Evolutionary conservation across 768 basidiomycete species (phyloP), one percentile per base, ranked within the genome.

Genomic region (Agrocybe praecox): DNA sequence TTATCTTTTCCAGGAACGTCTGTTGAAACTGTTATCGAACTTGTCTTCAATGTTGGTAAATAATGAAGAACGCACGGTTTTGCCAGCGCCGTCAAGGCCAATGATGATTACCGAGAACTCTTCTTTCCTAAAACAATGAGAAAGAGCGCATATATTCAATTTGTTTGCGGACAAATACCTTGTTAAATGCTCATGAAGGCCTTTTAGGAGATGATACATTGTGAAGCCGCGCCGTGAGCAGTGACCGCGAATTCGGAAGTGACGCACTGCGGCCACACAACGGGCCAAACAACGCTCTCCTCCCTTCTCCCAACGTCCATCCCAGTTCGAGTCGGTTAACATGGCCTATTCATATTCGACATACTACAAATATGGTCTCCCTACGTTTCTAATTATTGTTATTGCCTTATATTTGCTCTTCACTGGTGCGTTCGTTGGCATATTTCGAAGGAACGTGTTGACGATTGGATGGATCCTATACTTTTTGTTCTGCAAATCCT

Each of bases 91-190:
- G 70, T 94, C 94, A 17, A 95, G 82, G 11, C 96, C 96, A 52
- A 98, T 87, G 68, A 98, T 97, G 51, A 98, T 92, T 23, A 98
- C 88, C 10, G 92, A 94, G 69, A 96, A 98, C 64, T 96, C 93
- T 57, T 92, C 87, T 68, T 90, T 92, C 68, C 90, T 90, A 65
- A 15, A 23, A 53, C 46, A 43, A 6, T 40, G 15, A 36, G 58
- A 36, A 26, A 7, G 21, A 33, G 44, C 18, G 14, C 12, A 22
- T 33, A 15, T 18, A 47, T 42, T 34, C 10, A 18, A 32, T n/a
- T 12, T 2, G 32, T 29, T 22, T 34, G 9, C 22, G 26, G 23
- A 18, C 47, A 45, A 22, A 29, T 62, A 89, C 87, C 90, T 86
- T 23, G 93, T 98, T 29, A 98, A 72, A 73, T 95, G 87, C 71